Base-by-base conservation (phyloP, 2,329 filamentous ascomycete genomes). In the Trichoderma citrinoviride region DNA sequence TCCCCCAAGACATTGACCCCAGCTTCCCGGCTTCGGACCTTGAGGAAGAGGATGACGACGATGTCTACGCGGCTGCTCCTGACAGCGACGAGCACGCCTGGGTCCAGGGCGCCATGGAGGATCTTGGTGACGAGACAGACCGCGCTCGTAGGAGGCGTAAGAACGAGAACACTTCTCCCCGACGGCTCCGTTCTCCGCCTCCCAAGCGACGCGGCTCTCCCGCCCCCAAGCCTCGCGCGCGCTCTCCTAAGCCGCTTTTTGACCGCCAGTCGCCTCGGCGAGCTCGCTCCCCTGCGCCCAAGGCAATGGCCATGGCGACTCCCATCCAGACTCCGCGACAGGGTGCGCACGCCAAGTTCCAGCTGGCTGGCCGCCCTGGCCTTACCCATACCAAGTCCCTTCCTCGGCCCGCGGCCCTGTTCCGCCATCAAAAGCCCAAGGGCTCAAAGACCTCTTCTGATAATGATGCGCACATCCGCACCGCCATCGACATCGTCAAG, bases 401-500 rank as follows among this genome's bases (percentile, higher is more conserved):
- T 6, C 95, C 94, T 44, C 88, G 91, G 60, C 88, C 88, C 4
- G 87, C 90, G 3, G 91, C 90, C 69, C 84, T 90, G 67, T 91
- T 91, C 75, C 86, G 82, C 41, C 80, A 83, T 52, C 75, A 80
- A 71, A 78, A 82, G 67, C 71, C 74, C 68, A 77, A 81, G 60
- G 72, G 78, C 61, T 68, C 72, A 65, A 77, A 79, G 65, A 66
- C 69, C 17, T 65, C 68, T 7, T 67, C 72, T 37, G 70, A 74
- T 6, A 73, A 74, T 55, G 84, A 89, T 57, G 79, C 87, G 47
- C 92, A 95, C 68, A 85, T 92, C 10, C 90, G 95, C 68, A 92
- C 93, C n/a, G 93, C 95, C 41, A 96, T 99, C 70, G 95, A 98
- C 77, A 99, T 97, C 67, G 91, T 97, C 77, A 96, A 97, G 77